Percentiles rank a stretch among this genome's conserved stretches.
phyloP scores from a whole-genome alignment of 1,139 yeast species.

The Sugiyamaella paludigena region DNA sequence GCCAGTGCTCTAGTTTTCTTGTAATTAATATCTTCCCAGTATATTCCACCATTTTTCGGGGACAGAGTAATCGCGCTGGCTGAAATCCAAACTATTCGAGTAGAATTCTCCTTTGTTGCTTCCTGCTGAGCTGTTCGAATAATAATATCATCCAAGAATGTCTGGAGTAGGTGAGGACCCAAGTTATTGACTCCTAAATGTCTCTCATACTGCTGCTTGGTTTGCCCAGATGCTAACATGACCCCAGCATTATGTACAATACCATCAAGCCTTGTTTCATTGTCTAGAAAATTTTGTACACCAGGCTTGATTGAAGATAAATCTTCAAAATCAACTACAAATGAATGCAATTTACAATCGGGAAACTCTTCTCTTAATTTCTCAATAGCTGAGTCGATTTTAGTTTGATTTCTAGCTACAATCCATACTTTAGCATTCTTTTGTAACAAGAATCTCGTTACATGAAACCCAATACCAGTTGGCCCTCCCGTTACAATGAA shows the following conservation, averaged over 20 bases:
- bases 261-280: slow-evolving; percentile 32
- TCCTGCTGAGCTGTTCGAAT: slow-evolving; percentile 38
- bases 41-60: slow-evolving; percentile 29
- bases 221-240: slow-evolving; percentile 45
- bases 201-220: slow-evolving; percentile 49
- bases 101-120: slow-evolving; percentile 22
- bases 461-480: slow-evolving; percentile 48
- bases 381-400: slow-evolving; percentile 41
- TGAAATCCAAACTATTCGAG: slow-evolving; percentile 49
- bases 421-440: slow-evolving; percentile 47
- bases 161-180: slow-evolving; percentile 52
- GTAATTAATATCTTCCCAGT: slow-evolving; percentile 18
- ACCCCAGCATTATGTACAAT: slow-evolving; percentile 45
- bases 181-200: slow-evolving; percentile 53
- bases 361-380: slow-evolving; percentile 32
- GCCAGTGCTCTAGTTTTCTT: neutral
- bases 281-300: slow-evolving; percentile 36
- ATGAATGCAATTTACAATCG: slow-evolving; percentile 25
- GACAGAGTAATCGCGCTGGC: slow-evolving; percentile 42
- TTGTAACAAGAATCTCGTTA: slow-evolving; percentile 40
- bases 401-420: slow-evolving; percentile 42
- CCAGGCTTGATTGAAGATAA: slow-evolving; percentile 46
- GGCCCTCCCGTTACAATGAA: slow-evolving; percentile 50
- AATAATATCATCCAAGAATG: slow-evolving; percentile 46
- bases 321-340: slow-evolving; percentile 46